Evolutionary conservation across 805 yeast genomes (phyloP).

Genomic region (Pichia manshurica): DNA sequence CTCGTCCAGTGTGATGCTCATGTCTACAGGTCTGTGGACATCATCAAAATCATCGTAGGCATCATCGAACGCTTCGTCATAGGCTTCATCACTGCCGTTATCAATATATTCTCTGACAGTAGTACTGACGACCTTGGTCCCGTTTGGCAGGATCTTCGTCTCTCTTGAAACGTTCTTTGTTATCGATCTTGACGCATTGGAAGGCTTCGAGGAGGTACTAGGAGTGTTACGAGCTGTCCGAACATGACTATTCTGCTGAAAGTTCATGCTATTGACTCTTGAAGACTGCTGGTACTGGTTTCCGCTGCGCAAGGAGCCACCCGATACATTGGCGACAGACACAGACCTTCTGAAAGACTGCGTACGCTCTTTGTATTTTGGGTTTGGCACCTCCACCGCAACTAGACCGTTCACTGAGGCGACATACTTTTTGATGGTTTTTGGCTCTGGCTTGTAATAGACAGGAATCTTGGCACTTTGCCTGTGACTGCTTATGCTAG

Average conservation of each 20-base stretch:
- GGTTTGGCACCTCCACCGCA: slow-evolving; percentile 60
- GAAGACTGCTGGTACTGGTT: background rate
- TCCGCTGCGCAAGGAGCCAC: too few relatives aligned
- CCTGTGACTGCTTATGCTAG: background rate
- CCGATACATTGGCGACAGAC: slow-evolving; percentile 1
- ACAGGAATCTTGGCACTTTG: background rate
- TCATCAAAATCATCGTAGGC: slow-evolving; percentile 10
- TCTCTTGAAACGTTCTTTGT: slow-evolving; percentile 11
- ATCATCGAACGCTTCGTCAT: slow-evolving; percentile 8
- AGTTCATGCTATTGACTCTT: background rate
- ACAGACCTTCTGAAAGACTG: slow-evolving; percentile 9
- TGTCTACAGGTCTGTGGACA: slow-evolving; percentile 6
- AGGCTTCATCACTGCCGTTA: slow-evolving; percentile 20
- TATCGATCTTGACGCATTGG: slow-evolving; percentile 2
- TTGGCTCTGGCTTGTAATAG: slow-evolving; percentile 22
- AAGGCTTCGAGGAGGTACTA: background rate
- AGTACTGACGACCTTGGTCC: slow-evolving; percentile 14
- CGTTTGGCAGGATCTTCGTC: slow-evolving; percentile 14
- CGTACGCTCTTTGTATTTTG: slow-evolving; percentile 10
- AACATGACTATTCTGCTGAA: background rate
- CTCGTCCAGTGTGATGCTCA: slow-evolving; percentile 8
- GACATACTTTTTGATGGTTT: slow-evolving; percentile 60
- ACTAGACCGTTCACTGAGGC: slow-evolving; percentile 72
- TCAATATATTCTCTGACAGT: slow-evolving; percentile 18
- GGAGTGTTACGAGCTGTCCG: background rate